phyloP scores from a whole-genome alignment of 768 basidiomycete species.

The Mycena chlorophos region DNA sequence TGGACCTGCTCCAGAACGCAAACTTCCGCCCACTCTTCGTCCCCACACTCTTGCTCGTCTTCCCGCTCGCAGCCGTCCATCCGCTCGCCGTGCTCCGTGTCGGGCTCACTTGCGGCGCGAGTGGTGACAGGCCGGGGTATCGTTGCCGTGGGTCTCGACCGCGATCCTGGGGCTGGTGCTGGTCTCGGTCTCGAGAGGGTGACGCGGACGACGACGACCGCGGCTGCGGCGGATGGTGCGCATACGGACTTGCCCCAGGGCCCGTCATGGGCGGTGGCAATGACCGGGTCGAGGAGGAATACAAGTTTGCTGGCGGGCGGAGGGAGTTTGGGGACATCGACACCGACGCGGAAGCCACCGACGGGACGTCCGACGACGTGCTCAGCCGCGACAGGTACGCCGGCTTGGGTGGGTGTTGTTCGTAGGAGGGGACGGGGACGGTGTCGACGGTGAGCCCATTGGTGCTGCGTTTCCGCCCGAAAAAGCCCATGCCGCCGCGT shows the following conservation, averaged over 20 bases:
- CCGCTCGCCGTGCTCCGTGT: background rate
- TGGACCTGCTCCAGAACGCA: slow-evolving; percentile 9
- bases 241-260: background rate
- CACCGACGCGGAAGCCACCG: background rate
- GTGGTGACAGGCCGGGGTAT: background rate
- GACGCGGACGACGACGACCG: too few species aligned
- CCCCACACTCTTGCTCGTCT: slow-evolving; percentile 2
- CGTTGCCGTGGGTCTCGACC: background rate
- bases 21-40: slow-evolving; percentile 5
- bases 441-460: background rate
- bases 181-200: background rate
- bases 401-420: background rate
- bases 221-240: background rate
- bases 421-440: background rate
- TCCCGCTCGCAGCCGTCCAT: background rate
- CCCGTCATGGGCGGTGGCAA: slow-evolving; percentile 5
- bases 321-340: background rate
- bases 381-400: slow-evolving; percentile 8
- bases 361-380: slow-evolving; percentile 9
- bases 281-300: slow-evolving; percentile 4
- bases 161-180: too few species aligned
- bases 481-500: slow-evolving; percentile 5
- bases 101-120: slow-evolving; percentile 5
- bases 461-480: slow-evolving; percentile 13
- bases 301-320: background rate